Evolutionary conservation across 1,139 yeast genomes (phyloP).

Genomic region (Blastobotrys buckinghamii): DNA sequence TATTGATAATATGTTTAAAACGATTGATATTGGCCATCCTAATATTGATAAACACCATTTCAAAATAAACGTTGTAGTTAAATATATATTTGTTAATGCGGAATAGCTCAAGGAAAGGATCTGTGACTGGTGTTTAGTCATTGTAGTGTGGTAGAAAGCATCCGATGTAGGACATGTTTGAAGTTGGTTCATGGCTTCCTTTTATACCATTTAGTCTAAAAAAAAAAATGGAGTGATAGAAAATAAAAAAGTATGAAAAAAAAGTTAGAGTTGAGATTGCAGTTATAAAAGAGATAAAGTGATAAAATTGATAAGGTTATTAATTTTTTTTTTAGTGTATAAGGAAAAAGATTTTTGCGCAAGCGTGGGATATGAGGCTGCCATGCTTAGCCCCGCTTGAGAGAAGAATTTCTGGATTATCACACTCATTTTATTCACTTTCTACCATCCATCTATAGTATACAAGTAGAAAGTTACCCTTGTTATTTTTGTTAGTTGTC

Average conservation of each 20-base stretch:
- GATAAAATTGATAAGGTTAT: no score
- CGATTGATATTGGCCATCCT: not conserved
- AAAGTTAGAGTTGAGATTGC: not conserved
- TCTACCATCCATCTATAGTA: no score
- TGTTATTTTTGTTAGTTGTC: no score
- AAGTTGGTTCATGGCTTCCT: not conserved
- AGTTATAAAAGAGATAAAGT: not conserved
- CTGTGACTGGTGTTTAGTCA: not conserved
- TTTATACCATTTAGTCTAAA: not conserved
- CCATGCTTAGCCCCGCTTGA: no score
- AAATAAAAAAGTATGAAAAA: no score
- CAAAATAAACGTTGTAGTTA: not conserved
- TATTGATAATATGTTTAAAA: not conserved
- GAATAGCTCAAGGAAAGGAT: not conserved
- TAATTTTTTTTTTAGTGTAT: no score
- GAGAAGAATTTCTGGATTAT: no score
- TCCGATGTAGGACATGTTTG: slow-evolving; percentile 2
- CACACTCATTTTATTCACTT: no score
- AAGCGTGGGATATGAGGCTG: no score
- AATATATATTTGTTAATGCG: not conserved
- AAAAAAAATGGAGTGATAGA: not conserved
- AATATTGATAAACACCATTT: not conserved
- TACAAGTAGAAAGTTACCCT: no score
- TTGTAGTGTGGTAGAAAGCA: not conserved
- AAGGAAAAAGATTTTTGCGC: not conserved